Conservation (phyloP, 2,329 filamentous ascomycete genomes). For the Alternaria sp. region DNA sequence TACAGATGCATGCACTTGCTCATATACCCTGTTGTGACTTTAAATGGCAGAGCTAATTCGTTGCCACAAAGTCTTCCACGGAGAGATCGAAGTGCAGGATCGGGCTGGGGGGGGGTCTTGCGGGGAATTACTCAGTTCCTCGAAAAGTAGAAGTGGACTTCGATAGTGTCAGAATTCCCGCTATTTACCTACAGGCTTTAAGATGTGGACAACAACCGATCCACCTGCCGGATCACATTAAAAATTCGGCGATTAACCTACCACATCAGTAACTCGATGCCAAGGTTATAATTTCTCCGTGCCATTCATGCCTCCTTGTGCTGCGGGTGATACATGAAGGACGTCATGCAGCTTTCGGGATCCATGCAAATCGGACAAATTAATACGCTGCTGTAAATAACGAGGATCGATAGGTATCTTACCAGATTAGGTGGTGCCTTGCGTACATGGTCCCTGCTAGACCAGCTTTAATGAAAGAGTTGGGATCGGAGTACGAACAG, state of each 20-base stretch:
- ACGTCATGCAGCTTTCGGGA: constrained; percentile 1
- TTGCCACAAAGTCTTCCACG: not conserved
- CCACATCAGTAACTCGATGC: not conserved
- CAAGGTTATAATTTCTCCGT: not conserved
- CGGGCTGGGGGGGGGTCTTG: not conserved
- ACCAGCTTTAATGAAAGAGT: not conserved
- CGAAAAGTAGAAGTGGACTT: not conserved
- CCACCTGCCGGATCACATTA: not conserved
- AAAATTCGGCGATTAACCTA: not conserved
- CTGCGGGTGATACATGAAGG: not conserved
- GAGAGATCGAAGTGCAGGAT: not conserved
- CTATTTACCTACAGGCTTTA: not conserved
- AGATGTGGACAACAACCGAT: not conserved
- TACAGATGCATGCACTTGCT: not conserved
- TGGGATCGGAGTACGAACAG: no score
- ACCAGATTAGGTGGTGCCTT: not conserved
- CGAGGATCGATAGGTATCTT: not conserved
- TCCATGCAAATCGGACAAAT: not conserved
- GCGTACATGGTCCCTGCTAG: not conserved
- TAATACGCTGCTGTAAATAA: not conserved
- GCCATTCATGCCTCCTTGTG: not conserved
- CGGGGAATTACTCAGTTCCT: not conserved
- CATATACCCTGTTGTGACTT: not conserved
- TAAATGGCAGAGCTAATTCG: not conserved
- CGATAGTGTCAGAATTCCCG: not conserved